Base-by-base conservation (phyloP, 768 basidiomycete genomes). In the Naganishia antarctica region DNA sequence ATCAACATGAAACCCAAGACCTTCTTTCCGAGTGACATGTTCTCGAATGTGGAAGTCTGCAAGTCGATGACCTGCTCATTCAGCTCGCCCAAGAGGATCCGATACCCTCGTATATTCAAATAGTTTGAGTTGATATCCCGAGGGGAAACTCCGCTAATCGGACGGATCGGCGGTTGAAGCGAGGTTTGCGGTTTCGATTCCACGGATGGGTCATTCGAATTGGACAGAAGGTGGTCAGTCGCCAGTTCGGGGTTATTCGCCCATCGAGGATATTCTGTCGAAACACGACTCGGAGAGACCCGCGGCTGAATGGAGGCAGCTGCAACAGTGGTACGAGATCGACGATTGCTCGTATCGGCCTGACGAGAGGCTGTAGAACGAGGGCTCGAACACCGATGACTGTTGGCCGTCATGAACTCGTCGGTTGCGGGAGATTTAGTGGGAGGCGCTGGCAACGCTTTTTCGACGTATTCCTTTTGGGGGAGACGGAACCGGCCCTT, bases 1-100 rank as follows among this genome's bases (percentile, higher is more conserved):
- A 88, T 82, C 72, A 91, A 77, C 60, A 91, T 72, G 87, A 88
- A 90, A 0, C 89, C 89, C 65, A 87, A 82, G 48, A 82, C 78
- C 31, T 81, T 80, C 7, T 60, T 41, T 8, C 89, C 89, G 60
- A 84, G 83, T 9, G 87, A 86, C 63, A 90, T 88, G 69, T 87
- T 83, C 61, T 84, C 83, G 71, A 87, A 90, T 58, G 83, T 81
- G 49, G 83, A 81, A 61, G 80, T 79, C 76, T 90, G 89, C 18
- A 82, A 81, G 16, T 86, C 83, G n/a, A 81, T 79, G 66, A 90
- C 89, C 71, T 88, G 86, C 9, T 78, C 78, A 72, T 90, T 90
- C 73, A 90, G 86, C 15, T 80, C 78, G 78, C 89, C 89, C 43
- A 90, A 79, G 66, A 80, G 81, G 23, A 85, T 82, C 40, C 89